phyloP scores from a whole-genome alignment of 2,329 filamentous ascomycete genomes.

The Diaporthe australafricana region DNA sequence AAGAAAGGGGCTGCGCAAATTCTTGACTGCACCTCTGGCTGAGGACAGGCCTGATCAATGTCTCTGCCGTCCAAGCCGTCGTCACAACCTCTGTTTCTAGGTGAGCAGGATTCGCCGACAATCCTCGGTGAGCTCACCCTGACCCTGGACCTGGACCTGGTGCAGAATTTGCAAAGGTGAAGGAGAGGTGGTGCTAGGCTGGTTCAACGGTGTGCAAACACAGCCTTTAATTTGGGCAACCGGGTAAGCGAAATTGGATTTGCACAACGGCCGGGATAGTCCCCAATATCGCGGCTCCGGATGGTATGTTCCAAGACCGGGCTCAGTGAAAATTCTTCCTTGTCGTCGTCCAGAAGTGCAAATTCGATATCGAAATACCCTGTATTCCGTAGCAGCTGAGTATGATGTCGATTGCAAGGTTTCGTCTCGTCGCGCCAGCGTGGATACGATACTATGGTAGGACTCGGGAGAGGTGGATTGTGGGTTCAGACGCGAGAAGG shows the following conservation, averaged over 20 bases:
- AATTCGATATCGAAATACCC: conserved; percentile 31
- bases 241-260: conserved; percentile 37
- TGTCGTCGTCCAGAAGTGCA: conserved; percentile 28
- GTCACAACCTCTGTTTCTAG: background rate
- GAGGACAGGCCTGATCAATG: background rate
- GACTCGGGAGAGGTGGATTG: conserved; percentile 29
- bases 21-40: conserved; percentile 8
- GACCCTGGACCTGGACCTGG: conserved; percentile 6
- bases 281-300: conserved; percentile 31
- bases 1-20: conserved; percentile 29
- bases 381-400: conserved; percentile 13
- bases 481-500: conserved; percentile 19
- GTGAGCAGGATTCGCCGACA: conserved; percentile 5
- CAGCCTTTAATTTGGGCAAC: conserved; percentile 30
- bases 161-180: conserved; percentile 30
- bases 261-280: conserved; percentile 32
- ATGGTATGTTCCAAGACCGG: conserved; percentile 31
- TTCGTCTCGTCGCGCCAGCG: conserved; percentile 15
- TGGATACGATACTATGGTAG: conserved; percentile 14
- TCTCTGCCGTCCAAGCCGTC: background rate
- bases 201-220: conserved; percentile 25
- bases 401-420: conserved; percentile 22
- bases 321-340: conserved; percentile 34
- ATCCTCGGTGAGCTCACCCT: conserved; percentile 27
- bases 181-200: background rate